A percentile compares a stretch with the other conserved stretches of the same genome.
These are phyloP conservation scores for Lactarius sp. DNA, from an alignment of 768 basidiomycete species.

Conservation along the genomic window DNA sequence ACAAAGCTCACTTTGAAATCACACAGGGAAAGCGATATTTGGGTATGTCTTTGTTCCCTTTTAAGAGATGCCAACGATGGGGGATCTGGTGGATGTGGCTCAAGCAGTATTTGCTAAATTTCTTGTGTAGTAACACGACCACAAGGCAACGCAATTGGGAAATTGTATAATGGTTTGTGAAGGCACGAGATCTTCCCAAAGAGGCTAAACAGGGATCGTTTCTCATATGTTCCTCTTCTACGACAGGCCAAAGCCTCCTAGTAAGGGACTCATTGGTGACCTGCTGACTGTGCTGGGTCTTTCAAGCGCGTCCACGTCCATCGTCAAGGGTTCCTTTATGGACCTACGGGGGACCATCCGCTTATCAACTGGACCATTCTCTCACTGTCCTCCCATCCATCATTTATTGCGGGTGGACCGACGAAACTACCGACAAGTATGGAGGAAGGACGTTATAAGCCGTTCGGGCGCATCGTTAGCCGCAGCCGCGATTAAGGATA, in stretches of 20 bases:
- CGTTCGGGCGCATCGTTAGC: too few species aligned
- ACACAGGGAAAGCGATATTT: slow-evolving; percentile 12
- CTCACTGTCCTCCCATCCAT: slow-evolving; percentile 7
- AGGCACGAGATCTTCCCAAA: slow-evolving; percentile 38
- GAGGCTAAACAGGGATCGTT: neutral
- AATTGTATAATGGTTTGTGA: slow-evolving; percentile 7
- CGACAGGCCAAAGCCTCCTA: slow-evolving; percentile 45
- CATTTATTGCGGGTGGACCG: slow-evolving; percentile 41
- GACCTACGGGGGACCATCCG: slow-evolving; percentile 21
- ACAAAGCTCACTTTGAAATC: slow-evolving; percentile 16
- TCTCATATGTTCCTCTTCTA: slow-evolving; percentile 41
- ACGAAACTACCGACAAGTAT: slow-evolving; percentile 34
- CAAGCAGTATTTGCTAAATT: neutral
- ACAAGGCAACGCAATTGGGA: slow-evolving; percentile 7
- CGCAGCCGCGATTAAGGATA: too few species aligned
- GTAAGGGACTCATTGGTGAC: slow-evolving; percentile 42
- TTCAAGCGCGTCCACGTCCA: slow-evolving; percentile 32
- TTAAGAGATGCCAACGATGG: neutral
- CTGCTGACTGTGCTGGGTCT: slow-evolving; percentile 35
- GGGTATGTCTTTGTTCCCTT: neutral
- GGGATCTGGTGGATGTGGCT: neutral
- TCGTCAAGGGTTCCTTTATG: slow-evolving; percentile 31
- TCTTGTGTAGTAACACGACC: slow-evolving; percentile 1
- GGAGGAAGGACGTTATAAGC: neutral
- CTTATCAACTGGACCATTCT: slow-evolving; percentile 24